phyloP scores from a whole-genome alignment of 2,329 filamentous ascomycete genomes.

The Microcyclosporella mali region DNA sequence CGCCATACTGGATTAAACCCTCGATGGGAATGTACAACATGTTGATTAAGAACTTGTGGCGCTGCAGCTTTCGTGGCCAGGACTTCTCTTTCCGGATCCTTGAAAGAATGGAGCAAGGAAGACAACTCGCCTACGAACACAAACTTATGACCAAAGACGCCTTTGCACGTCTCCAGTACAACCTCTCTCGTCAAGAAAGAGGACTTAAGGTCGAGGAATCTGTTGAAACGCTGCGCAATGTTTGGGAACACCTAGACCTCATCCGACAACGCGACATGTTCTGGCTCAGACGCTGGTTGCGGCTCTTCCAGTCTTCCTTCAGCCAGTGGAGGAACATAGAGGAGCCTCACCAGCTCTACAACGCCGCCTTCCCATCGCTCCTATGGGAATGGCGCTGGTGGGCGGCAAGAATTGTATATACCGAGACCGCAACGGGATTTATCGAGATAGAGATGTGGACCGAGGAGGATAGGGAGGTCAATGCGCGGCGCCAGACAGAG shows the following conservation, averaged over 20 bases:
- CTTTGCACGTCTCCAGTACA: not conserved
- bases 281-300: slow-evolving; percentile 26
- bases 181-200: not conserved
- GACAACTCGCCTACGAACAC: slow-evolving; percentile 2
- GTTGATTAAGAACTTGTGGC: slow-evolving; percentile 27
- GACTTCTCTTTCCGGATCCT: too few species aligned
- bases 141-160: not conserved
- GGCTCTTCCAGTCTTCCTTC: slow-evolving; percentile 19
- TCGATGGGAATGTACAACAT: slow-evolving; percentile 51
- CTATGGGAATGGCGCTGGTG: slow-evolving; percentile 24
- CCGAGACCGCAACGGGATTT: slow-evolving; percentile 28
- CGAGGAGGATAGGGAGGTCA: slow-evolving; percentile 8
- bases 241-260: slow-evolving; percentile 18
- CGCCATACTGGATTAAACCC: slow-evolving; percentile 53
- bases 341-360: not conserved
- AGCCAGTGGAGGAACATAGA: not conserved
- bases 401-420: slow-evolving; percentile 17
- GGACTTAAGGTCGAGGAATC: not conserved
- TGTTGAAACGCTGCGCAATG: slow-evolving; percentile 11
- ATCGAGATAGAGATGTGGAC: slow-evolving; percentile 21
- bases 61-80: too few species aligned
- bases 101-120: slow-evolving; percentile 16
- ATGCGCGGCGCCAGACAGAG: not conserved
- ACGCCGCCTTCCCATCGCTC: slow-evolving; percentile 20
- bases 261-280: slow-evolving; percentile 17